phyloP scores from a whole-genome alignment of 1,284 basidiomycete species.

The Cutaneotrichosporon sp. region DNA sequence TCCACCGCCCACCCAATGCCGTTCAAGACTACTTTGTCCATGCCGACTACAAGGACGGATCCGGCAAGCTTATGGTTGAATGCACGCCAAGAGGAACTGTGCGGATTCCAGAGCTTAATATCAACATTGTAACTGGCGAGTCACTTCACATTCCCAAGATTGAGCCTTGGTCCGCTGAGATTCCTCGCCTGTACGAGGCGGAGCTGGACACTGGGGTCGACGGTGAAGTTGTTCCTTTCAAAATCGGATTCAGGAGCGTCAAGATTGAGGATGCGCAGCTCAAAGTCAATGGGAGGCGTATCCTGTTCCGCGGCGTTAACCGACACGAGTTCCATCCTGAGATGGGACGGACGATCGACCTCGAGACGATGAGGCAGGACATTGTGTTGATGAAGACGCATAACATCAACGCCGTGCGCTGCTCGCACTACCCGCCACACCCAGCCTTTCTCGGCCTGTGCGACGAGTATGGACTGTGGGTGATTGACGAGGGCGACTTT shows the following conservation, averaged over 20 bases:
- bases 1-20: constrained; percentile 25
- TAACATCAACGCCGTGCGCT: constrained; percentile 36
- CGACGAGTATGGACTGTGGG: constrained; percentile 36
- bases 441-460: constrained; percentile 30
- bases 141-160: constrained; percentile 17
- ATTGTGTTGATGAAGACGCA: constrained; percentile 31
- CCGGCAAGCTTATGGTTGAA: constrained; percentile 29
- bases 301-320: constrained; percentile 32
- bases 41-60: constrained; percentile 20
- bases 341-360: constrained; percentile 23
- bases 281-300: constrained; percentile 31
- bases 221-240: constrained; percentile 24
- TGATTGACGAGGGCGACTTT: constrained; percentile 34
- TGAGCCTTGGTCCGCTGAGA: constrained; percentile 32
- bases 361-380: constrained; percentile 29
- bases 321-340: constrained; percentile 33
- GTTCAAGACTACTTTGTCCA: constrained; percentile 32
- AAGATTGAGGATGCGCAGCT: constrained; percentile 23
- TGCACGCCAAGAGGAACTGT: constrained; percentile 23
- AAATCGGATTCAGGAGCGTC: constrained; percentile 32
- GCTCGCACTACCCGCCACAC: constrained; percentile 31
- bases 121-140: constrained; percentile 27
- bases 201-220: constrained; percentile 9
- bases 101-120: constrained; percentile 25
- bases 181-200: constrained; percentile 26